phyloP scores from a whole-genome alignment of 768 basidiomycete species.

The Hortiboletus flavorubellus region DNA sequence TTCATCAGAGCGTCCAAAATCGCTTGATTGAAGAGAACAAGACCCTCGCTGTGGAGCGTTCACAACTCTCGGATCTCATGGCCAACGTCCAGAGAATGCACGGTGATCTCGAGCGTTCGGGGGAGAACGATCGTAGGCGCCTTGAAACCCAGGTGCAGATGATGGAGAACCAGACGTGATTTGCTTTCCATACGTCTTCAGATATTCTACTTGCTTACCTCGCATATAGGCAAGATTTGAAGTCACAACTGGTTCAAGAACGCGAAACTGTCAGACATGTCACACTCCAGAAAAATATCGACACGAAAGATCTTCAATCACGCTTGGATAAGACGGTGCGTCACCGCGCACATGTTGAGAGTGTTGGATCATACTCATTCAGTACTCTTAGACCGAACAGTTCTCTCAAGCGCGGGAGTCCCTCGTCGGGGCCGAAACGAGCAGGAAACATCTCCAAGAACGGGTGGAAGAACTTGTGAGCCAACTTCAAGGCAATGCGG shows the following conservation, averaged over 20 bases:
- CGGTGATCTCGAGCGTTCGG: conserved; percentile 78
- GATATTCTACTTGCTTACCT: not conserved
- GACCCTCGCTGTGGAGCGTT: conserved; percentile 72
- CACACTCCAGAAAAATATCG: conserved; percentile 78
- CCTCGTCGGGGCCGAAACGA: conserved; percentile 70
- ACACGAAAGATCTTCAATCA: conserved; percentile 68
- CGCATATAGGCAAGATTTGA: conserved; percentile 63
- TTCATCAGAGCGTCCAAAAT: conserved; percentile 63
- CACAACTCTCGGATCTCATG: conserved; percentile 85
- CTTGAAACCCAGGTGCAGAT: conserved; percentile 77
- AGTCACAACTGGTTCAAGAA: conserved; percentile 66
- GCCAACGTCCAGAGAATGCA: conserved; percentile 89
- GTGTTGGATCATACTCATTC: conserved; percentile 8
- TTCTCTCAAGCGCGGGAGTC: conserved; percentile 66
- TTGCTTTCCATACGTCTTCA: conserved; percentile 6
- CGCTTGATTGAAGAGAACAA: conserved; percentile 87
- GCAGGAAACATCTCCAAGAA: conserved; percentile 74
- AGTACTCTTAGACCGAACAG: conserved; percentile 49
- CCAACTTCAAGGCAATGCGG: conserved; percentile 71
- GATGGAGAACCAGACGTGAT: conserved; percentile 76
- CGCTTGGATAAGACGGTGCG: conserved; percentile 70
- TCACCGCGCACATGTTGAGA: not conserved
- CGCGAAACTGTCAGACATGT: conserved; percentile 71
- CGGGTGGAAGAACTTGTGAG: conserved; percentile 44
- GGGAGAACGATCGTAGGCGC: conserved; percentile 77